Base-by-base conservation (phyloP, 2,329 filamentous ascomycete genomes). In the Helminthosporium solani region DNA sequence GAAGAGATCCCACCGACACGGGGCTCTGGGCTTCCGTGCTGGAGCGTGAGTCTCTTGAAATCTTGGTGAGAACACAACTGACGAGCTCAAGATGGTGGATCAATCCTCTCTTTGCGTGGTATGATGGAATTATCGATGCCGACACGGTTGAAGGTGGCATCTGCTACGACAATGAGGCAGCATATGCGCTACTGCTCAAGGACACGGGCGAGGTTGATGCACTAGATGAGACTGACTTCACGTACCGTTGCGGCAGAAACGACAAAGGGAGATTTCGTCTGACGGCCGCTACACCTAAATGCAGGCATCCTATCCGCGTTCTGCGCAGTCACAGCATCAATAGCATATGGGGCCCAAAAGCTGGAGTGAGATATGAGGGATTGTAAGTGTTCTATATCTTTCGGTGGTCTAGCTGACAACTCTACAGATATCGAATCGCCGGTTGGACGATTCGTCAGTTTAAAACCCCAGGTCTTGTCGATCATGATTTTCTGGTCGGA, bases 41-140 rank as follows among this genome's bases (percentile, higher is more conserved):
- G 75, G 75, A 60, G 63, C 70, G 75, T 78, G 49, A 59, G 73
- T 1, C 19, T 30, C 16, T 2, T 3, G 2, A 7, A 31, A 3
- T 7, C 1, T 16, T 30, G 15, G 11, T 12, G 11, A 14, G 2
- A 14, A 23, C 7, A n/a, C 28, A 30, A 19, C 48, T 58, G n/a
- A 58, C 39, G 1, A n/a, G n/a, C 15, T n/a, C n/a, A 7, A 77
- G 75, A 21, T 78, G 75, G 75, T 78, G 75, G 75, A 74, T 78
- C 51, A 75, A 70, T 40, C 53, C 71, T 19, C 57, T 76, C 12
- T 77, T 77, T 47, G 75, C 75, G 6, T 70, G 72, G 34, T 68
- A 71, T 25, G 74, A 69, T 37, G 75, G 75, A 33, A 77, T 78
- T 37, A 75, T 78, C 46, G 73, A 76, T 44, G 60, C 67, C 23